phyloP scores from a whole-genome alignment of 2,329 filamentous ascomycete genomes.

The Cadophora sp. region DNA sequence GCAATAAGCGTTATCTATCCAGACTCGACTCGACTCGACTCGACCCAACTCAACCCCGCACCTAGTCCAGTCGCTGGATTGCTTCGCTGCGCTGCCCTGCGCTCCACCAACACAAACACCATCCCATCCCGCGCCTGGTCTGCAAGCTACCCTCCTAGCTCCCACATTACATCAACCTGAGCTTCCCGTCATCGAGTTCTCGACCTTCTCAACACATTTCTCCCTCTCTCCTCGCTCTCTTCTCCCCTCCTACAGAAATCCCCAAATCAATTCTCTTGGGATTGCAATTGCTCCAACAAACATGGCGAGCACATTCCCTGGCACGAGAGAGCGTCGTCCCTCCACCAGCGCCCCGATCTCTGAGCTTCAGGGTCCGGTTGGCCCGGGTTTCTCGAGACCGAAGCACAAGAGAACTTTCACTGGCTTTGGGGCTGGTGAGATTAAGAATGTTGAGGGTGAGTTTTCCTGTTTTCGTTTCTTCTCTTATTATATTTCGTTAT shows the following conservation, averaged over 20 bases:
- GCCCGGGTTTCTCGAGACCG: constrained; percentile 84
- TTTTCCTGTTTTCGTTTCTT: constrained; percentile 20
- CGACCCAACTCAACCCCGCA: constrained; percentile 10
- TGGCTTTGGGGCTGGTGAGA: constrained; percentile 87
- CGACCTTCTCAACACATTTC: constrained; percentile 15
- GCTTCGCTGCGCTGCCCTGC: neutral
- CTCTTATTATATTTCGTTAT: neutral
- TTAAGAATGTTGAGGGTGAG: constrained; percentile 90
- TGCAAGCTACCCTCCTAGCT: neutral
- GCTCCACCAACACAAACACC: neutral
- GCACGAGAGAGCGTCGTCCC: constrained; percentile 73
- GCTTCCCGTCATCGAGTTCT: constrained; percentile 6
- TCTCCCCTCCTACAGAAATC: neutral
- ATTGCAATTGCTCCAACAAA: constrained; percentile 6
- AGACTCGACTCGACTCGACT: neutral
- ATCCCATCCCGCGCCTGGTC: constrained; percentile 9
- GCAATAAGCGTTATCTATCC: constrained; percentile 8
- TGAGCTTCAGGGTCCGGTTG: constrained; percentile 84
- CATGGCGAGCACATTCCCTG: constrained; percentile 19
- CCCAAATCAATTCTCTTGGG: neutral
- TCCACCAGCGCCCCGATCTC: constrained; percentile 84
- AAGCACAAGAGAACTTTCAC: constrained; percentile 99
- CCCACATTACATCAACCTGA: neutral
- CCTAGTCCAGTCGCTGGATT: neutral
- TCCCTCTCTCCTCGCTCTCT: neutral